Percentiles rank a stretch among this genome's conserved stretches.
Conservation (phyloP, 441 rosid genomes). For the Erodium texanum region DNA sequence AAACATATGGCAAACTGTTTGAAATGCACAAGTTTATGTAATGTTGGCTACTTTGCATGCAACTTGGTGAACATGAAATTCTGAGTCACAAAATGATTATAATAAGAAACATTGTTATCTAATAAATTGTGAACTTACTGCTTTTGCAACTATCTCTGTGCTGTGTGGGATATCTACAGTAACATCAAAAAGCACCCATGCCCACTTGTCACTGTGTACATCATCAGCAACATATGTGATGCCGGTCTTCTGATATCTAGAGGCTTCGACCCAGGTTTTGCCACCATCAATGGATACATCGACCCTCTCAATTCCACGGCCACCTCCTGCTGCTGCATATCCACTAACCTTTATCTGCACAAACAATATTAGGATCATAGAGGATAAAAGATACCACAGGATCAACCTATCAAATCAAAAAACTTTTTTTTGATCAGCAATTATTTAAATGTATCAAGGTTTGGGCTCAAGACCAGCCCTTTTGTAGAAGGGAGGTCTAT, state of each 20-base stretch:
- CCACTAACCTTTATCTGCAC: conserved; percentile 66
- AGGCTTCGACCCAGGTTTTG: conserved; percentile 80
- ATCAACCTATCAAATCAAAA: not conserved
- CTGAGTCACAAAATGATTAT: not conserved
- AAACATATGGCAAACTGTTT: not conserved
- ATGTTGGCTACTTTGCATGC: not conserved
- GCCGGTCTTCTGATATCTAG: conserved; percentile 60
- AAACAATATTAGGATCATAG: conserved; percentile 1
- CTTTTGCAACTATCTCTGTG: conserved; percentile 79
- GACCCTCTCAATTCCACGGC: conserved; percentile 93
- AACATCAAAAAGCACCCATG: conserved; percentile 91
- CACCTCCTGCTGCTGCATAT: conserved; percentile 93
- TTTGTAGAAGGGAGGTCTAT: no score
- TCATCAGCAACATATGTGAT: conserved; percentile 50
- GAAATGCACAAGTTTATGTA: not conserved
- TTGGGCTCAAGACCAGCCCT: no score
- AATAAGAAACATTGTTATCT: not conserved
- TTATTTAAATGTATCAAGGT: no score
- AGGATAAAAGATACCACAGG: not conserved
- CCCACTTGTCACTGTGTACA: conserved; percentile 75
- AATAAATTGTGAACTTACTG: conserved; percentile 39
- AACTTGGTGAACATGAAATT: not conserved
- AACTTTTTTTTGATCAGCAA: no score
- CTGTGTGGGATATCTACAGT: conserved; percentile 40
- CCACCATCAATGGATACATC: conserved; percentile 93